Conservation (phyloP, 495 filamentous ascomycete species). For the Cercophora scortea region DNA sequence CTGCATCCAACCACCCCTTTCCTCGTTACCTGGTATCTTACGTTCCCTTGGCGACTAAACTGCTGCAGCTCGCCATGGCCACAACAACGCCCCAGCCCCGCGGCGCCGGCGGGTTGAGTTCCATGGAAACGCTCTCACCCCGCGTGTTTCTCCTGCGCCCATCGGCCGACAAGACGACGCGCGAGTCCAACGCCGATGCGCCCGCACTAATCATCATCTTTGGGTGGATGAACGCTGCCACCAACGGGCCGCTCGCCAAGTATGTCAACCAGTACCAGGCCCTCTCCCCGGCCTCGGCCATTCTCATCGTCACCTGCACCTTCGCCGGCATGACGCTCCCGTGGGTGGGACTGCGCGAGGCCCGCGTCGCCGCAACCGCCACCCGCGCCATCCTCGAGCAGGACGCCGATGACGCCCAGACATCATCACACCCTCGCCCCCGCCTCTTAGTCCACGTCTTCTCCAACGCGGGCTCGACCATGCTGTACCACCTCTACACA, state of each 20-base stretch:
- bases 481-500: conserved; percentile 15
- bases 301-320: conserved; percentile 20
- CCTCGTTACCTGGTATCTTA: no score
- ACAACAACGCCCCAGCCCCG: conserved; percentile 1
- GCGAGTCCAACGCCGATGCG: neutral
- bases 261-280: conserved; percentile 22
- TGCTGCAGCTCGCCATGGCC: neutral
- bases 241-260: conserved; percentile 23
- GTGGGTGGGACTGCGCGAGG: conserved; percentile 3
- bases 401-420: neutral
- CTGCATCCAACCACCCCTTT: no score
- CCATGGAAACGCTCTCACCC: conserved; percentile 22
- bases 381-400: conserved; percentile 3
- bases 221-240: conserved; percentile 26
- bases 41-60: neutral
- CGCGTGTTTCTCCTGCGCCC: conserved; percentile 16
- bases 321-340: conserved; percentile 6
- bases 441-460: conserved; percentile 26
- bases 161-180: neutral
- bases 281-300: conserved; percentile 19
- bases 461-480: conserved; percentile 26
- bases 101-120: neutral
- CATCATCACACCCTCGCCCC: conserved; percentile 1
- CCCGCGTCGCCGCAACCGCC: conserved; percentile 2
- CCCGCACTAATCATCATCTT: conserved; percentile 24